Percentiles rank a stretch among this genome's conserved stretches.
Evolutionary conservation across 139 green algal species (phyloP).

Genomic region (Picochlorum costavermella): DNA sequence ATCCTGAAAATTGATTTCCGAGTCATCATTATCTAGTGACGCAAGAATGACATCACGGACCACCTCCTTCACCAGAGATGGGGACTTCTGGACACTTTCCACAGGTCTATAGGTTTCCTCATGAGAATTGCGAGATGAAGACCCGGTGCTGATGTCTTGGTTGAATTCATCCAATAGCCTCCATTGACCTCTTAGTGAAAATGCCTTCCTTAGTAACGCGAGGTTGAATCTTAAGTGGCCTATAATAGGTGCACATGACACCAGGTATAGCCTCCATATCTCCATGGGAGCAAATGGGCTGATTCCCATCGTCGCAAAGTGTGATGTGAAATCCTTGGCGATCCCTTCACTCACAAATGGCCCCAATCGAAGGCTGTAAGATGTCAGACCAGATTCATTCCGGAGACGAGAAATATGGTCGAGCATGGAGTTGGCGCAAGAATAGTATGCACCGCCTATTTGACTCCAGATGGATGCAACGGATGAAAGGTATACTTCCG

Average conservation of each 20-base stretch:
- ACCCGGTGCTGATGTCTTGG: neutral
- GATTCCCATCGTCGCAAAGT: constrained; percentile 5
- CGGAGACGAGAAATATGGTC: constrained; percentile 5
- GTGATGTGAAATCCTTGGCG: constrained; percentile 9
- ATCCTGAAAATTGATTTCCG: constrained; percentile 7
- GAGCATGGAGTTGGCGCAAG: constrained; percentile 23
- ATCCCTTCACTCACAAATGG: constrained; percentile 30
- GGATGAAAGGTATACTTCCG: constrained; percentile 25
- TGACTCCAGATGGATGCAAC: constrained; percentile 34
- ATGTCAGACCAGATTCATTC: constrained; percentile 9
- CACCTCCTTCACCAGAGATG: neutral
- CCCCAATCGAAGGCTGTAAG: constrained; percentile 20
- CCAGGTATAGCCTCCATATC: neutral
- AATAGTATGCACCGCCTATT: constrained; percentile 28
- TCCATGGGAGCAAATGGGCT: neutral
- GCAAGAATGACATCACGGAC: no score
- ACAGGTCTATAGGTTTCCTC: neutral
- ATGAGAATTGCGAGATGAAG: neutral
- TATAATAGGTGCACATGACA: neutral
- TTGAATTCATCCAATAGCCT: constrained; percentile 8
- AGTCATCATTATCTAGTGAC: no score
- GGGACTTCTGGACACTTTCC: neutral
- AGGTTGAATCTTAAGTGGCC: constrained; percentile 12
- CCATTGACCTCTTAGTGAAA: constrained; percentile 26
- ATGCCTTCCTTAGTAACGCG: constrained; percentile 8